These are phyloP conservation scores for Phytomonas sp. DNA, from an alignment of 208 protist genomes.

Conservation along the genomic window DNA sequence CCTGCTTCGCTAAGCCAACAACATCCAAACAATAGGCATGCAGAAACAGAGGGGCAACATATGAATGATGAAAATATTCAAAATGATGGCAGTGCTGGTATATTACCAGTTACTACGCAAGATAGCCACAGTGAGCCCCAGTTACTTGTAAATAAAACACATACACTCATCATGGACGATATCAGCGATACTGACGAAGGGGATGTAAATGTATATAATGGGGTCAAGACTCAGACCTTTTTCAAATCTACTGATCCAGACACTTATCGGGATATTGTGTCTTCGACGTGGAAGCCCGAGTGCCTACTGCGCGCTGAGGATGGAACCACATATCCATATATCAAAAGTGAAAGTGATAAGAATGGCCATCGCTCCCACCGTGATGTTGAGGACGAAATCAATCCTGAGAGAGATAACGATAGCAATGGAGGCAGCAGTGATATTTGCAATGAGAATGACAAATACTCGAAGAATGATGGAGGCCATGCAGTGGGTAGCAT, in stretches of 20 bases:
- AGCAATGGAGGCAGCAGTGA: background rate
- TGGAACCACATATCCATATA: constrained; percentile 10
- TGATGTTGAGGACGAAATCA: constrained; percentile 17
- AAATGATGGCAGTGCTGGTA: too few relatives aligned
- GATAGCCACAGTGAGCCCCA: too few relatives aligned
- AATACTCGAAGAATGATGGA: background rate
- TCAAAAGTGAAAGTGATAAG: constrained; percentile 29
- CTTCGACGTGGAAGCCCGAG: constrained; percentile 74
- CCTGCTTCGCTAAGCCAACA: too few relatives aligned
- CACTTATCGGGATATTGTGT: constrained; percentile 47
- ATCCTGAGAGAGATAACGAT: background rate
- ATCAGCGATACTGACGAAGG: constrained; percentile 30
- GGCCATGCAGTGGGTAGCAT: too few relatives aligned
- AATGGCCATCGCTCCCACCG: constrained; percentile 13
- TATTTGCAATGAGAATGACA: background rate
- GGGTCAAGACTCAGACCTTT: constrained; percentile 63
- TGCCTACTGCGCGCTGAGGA: constrained; percentile 29
- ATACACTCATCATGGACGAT: constrained; percentile 6
- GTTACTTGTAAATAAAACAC: too few relatives aligned
- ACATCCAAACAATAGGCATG: too few relatives aligned
- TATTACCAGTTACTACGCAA: too few relatives aligned
- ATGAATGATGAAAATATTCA: too few relatives aligned
- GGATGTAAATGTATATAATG: constrained; percentile 59
- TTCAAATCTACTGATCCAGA: constrained; percentile 63
- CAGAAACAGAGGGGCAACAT: too few relatives aligned